A percentile compares a stretch with the other conserved stretches of the same genome.
These are phyloP conservation scores for Boletus tylopilopsis DNA, from an alignment of 768 basidiomycete species.

Conservation along the genomic window DNA sequence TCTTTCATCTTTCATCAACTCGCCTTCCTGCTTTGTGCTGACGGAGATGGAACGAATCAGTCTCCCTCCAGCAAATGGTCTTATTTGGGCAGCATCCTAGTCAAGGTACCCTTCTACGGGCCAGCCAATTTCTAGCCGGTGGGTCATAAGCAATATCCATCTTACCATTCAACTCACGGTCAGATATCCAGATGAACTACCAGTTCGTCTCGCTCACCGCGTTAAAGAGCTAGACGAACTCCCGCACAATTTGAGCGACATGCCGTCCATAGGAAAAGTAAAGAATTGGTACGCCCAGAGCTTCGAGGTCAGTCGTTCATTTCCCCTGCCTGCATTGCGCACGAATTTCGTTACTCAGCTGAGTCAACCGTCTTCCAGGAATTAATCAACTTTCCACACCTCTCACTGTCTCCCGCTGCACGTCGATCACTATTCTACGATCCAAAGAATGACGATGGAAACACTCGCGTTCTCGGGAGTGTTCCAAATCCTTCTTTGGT, in stretches of 20 bases:
- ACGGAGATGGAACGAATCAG: conserved; percentile 37
- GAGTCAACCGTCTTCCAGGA: conserved; percentile 49
- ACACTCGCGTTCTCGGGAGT: conserved; percentile 60
- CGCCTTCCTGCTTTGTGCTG: no score
- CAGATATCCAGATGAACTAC: conserved; percentile 81
- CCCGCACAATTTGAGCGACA: conserved; percentile 85
- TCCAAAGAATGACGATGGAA: conserved; percentile 31
- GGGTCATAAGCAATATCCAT: conserved; percentile 8
- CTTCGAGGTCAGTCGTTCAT: conserved; percentile 69
- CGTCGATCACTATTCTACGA: conserved; percentile 59
- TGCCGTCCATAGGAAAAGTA: conserved; percentile 91
- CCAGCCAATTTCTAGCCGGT: conserved; percentile 86
- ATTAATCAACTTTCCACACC: conserved; percentile 79
- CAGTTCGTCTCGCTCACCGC: conserved; percentile 90
- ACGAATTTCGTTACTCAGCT: conserved; percentile 1
- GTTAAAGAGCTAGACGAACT: conserved; percentile 95
- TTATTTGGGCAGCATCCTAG: conserved; percentile 94
- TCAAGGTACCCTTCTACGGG: conserved; percentile 91
- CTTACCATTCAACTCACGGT: neutral
- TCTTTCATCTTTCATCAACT: no score
- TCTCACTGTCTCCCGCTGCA: conserved; percentile 64
- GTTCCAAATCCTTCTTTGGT: conserved; percentile 74
- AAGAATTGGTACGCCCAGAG: conserved; percentile 99
- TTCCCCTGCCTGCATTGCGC: neutral
- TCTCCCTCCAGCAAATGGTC: conserved; percentile 97